Percentiles rank a stretch among this genome's conserved stretches.
phyloP scores from a whole-genome alignment of 192 early-diverging fungal species.

The Spinellus fusiger region DNA sequence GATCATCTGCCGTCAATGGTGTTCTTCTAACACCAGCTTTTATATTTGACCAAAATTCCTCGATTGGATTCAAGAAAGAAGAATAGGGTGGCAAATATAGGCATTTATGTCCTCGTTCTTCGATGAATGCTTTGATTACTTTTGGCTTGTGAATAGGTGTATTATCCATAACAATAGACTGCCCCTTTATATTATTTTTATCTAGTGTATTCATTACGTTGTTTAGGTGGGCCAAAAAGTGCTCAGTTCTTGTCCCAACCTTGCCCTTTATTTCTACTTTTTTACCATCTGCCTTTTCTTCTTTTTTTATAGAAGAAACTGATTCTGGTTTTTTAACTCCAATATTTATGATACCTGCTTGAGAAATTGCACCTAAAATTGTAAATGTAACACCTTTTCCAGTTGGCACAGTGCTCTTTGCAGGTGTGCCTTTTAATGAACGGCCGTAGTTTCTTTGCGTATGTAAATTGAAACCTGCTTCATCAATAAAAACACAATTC shows the following conservation, averaged over 20 bases:
- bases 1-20: constrained; percentile 16
- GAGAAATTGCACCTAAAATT: constrained; percentile 7
- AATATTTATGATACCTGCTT: constrained; percentile 16
- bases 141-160: constrained; percentile 9
- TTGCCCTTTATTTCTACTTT: constrained; percentile 7
- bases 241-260: constrained; percentile 9
- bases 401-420: constrained; percentile 9
- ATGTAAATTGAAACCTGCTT: constrained; percentile 27
- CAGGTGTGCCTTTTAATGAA: constrained; percentile 10
- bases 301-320: constrained; percentile 12
- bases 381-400: constrained; percentile 16
- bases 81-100: constrained; percentile 22
- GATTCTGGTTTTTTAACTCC: constrained; percentile 13
- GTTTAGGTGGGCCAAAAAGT: constrained; percentile 8
- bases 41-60: constrained; percentile 31
- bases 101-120: constrained; percentile 8
- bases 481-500: constrained; percentile 30
- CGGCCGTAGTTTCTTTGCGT: constrained; percentile 10
- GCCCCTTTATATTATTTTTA: constrained; percentile 9
- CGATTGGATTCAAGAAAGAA: constrained; percentile 23
- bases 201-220: constrained; percentile 12
- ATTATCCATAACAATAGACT: constrained; percentile 21
- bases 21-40: constrained; percentile 14
- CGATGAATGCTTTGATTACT: neutral
- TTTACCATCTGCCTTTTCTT: constrained; percentile 12